Conservation (phyloP, 2,329 filamentous ascomycete species). For the Trematosphaeria pertusa region DNA sequence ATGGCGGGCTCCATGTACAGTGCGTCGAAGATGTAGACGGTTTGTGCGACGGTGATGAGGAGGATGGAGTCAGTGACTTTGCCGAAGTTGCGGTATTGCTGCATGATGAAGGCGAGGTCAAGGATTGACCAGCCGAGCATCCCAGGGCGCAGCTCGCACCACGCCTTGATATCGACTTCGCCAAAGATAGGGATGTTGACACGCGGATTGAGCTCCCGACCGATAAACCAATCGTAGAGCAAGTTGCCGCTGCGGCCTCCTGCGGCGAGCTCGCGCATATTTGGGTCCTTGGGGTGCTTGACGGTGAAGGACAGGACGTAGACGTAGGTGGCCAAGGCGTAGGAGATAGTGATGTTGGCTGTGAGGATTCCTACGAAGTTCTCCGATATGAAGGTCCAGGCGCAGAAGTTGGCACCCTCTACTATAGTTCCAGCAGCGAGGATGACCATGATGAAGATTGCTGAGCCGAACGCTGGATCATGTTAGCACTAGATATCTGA, state of each 20-base stretch:
- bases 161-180: conserved; percentile 88
- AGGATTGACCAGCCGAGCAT: conserved; percentile 88
- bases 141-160: conserved; percentile 88
- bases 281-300: conserved; percentile 70
- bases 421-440: conserved; percentile 76
- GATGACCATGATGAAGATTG: conserved; percentile 73
- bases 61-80: conserved; percentile 85
- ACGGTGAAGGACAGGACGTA: conserved; percentile 85
- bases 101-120: conserved; percentile 82
- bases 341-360: conserved; percentile 79
- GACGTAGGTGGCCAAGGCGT: conserved; percentile 74
- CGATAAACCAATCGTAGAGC: conserved; percentile 96
- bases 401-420: conserved; percentile 79
- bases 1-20: conserved; percentile 88
- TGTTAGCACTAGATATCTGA: conserved; percentile 17
- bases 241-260: conserved; percentile 85
- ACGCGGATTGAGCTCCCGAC: conserved; percentile 91
- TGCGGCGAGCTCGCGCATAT: conserved; percentile 77
- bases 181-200: conserved; percentile 79
- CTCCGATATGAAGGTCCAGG: conserved; percentile 93
- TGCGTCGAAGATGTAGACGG: conserved; percentile 82
- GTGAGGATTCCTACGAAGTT: conserved; percentile 89
- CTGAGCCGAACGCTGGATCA: conserved; percentile 73
- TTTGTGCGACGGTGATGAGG: conserved; percentile 78
- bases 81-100: conserved; percentile 86